A percentile compares a stretch with the other conserved stretches of the same genome.
phyloP scores from a whole-genome alignment of 2,329 filamentous ascomycete genomes.

The Sclerotiophoma versabilis region DNA sequence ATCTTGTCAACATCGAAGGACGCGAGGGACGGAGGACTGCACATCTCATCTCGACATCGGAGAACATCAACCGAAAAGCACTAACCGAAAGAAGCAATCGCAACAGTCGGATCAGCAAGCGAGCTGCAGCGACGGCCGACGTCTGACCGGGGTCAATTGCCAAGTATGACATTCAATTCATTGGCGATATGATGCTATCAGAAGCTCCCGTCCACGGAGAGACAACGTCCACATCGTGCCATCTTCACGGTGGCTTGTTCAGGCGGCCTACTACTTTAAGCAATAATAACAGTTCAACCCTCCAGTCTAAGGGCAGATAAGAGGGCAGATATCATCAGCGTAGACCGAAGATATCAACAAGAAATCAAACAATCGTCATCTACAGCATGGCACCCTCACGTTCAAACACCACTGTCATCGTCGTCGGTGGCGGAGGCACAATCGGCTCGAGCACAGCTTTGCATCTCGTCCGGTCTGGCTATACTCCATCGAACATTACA shows the following conservation, averaged over 20 bases:
- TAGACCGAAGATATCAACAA: background rate
- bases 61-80: background rate
- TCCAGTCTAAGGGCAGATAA: slow-evolving; percentile 13
- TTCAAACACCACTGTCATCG: slow-evolving; percentile 41
- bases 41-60: background rate
- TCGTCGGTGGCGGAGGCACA: slow-evolving; percentile 60
- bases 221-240: slow-evolving; percentile 12
- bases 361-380: background rate
- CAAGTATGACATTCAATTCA: background rate
- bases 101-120: slow-evolving; percentile 22
- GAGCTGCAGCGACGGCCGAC: slow-evolving; percentile 11
- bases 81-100: slow-evolving; percentile 15
- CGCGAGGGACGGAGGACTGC: background rate
- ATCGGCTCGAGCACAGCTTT: slow-evolving; percentile 61
- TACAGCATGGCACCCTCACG: slow-evolving; percentile 27
- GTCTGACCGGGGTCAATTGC: slow-evolving; percentile 6
- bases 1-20: background rate
- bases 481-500: slow-evolving; percentile 54
- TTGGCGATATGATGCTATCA: slow-evolving; percentile 3
- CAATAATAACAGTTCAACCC: slow-evolving; percentile 7
- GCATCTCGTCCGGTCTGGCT: slow-evolving; percentile 58
- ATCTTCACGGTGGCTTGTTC: slow-evolving; percentile 26
- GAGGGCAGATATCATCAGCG: slow-evolving; percentile 13
- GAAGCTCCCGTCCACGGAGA: slow-evolving; percentile 9
- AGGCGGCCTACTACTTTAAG: slow-evolving; percentile 19